Percentiles rank a stretch among this genome's conserved stretches.
Evolutionary conservation across 108 stramenopile genomes (phyloP).

Genomic region (Pseudonitzschia delicatissima): DNA sequence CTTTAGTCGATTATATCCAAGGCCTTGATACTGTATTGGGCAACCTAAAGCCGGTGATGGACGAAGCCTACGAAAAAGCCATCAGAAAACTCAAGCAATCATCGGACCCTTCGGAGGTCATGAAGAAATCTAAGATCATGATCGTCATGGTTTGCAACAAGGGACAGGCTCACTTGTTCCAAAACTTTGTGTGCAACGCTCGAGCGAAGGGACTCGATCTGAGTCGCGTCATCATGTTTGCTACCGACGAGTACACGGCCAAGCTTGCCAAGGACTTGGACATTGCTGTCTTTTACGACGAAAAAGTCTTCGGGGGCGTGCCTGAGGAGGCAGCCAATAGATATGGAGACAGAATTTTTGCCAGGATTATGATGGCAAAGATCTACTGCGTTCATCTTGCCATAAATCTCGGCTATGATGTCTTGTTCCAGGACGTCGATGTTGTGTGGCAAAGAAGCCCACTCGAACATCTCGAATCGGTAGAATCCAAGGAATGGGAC

Average conservation of each 20-base stretch:
- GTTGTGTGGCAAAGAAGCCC: constrained; percentile 67
- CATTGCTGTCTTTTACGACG: constrained; percentile 61
- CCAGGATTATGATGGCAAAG: constrained; percentile 78
- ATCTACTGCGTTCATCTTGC: constrained; percentile 67
- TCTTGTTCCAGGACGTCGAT: constrained; percentile 86
- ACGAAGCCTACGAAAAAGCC: constrained; percentile 9
- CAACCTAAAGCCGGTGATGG: constrained; percentile 40
- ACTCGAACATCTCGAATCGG: constrained; percentile 49
- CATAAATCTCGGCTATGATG: constrained; percentile 61
- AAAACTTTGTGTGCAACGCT: constrained; percentile 73
- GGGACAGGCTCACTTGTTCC: constrained; percentile 69
- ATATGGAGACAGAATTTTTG: constrained; percentile 78
- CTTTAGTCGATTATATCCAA: constrained; percentile 51
- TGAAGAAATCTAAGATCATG: constrained; percentile 49
- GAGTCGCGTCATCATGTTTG: constrained; percentile 60
- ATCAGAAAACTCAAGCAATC: constrained; percentile 35
- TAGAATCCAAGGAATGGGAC: constrained; percentile 38
- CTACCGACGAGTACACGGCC: constrained; percentile 60
- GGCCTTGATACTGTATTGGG: constrained; percentile 36
- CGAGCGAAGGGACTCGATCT: constrained; percentile 42
- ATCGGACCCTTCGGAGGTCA: constrained; percentile 30
- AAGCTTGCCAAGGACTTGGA: constrained; percentile 62
- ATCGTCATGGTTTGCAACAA: constrained; percentile 74
- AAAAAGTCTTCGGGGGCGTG: constrained; percentile 47
- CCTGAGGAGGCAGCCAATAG: constrained; percentile 46